These are phyloP conservation scores for Saturnispora mendoncae DNA, from an alignment of 805 yeast species.

Conservation along the genomic window DNA sequence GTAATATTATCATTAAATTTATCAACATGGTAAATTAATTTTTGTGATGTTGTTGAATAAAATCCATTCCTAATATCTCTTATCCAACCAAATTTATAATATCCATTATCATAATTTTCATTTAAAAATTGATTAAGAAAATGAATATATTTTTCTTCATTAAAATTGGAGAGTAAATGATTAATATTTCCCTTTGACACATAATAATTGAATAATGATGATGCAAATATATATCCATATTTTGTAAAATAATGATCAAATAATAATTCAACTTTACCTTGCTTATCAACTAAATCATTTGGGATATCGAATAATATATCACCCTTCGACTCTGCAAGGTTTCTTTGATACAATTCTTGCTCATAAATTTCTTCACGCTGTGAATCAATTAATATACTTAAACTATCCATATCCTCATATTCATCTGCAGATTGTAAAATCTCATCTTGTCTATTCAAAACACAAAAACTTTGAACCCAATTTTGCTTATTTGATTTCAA, in stretches of 20 bases:
- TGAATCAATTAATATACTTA: constrained; percentile 46
- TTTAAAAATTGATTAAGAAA: constrained; percentile 46
- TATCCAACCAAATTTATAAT: constrained; percentile 64
- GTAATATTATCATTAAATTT: constrained; percentile 34
- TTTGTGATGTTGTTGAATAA: constrained; percentile 41
- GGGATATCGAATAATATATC: constrained; percentile 14
- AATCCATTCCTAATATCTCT: constrained; percentile 45
- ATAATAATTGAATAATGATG: constrained; percentile 50
- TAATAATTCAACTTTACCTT: constrained; percentile 10
- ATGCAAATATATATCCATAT: constrained; percentile 64
- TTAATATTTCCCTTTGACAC: constrained; percentile 43
- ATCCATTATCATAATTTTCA: constrained; percentile 28
- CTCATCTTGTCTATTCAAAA: constrained; percentile 40
- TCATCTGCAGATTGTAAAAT: constrained; percentile 58
- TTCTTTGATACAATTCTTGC: constrained; percentile 15
- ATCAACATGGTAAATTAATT: constrained; percentile 34
- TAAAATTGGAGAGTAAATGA: constrained; percentile 46
- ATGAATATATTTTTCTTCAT: constrained; percentile 35
- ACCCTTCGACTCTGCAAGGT: constrained; percentile 11
- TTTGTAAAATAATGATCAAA: constrained; percentile 47
- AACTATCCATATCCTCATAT: constrained; percentile 55
- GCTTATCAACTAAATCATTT: constrained; percentile 15
- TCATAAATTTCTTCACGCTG: constrained; percentile 31
- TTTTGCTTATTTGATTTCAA: constrained; percentile 19
- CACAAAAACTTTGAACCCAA: constrained; percentile 57